A percentile compares a stretch with the other conserved stretches of the same genome.
Conservation (phyloP, 305 asterid species). For the Solanum hybrid region DNA sequence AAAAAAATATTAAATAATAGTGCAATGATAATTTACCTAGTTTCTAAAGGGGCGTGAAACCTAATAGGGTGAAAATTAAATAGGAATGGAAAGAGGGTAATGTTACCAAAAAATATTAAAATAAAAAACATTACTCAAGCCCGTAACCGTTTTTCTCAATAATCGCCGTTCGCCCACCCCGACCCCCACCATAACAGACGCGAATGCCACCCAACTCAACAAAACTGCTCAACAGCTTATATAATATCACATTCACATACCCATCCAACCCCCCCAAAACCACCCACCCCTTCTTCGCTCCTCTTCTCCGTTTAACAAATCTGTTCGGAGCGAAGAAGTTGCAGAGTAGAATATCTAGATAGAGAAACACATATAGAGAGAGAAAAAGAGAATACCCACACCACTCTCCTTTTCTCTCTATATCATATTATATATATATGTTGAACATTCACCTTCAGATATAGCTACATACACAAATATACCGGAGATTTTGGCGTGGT, state of each 20-base stretch:
- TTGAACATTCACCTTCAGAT: neutral
- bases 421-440: neutral
- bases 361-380: neutral
- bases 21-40: neutral
- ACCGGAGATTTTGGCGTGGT: neutral
- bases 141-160: constrained; percentile 12
- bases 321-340: neutral
- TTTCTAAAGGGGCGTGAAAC: neutral
- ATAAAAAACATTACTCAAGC: neutral
- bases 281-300: neutral
- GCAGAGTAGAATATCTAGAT: constrained; percentile 3
- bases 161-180: neutral
- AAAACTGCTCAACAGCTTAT: constrained; percentile 1
- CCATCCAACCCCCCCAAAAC: neutral
- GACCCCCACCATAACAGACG: constrained; percentile 14
- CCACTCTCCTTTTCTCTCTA: neutral
- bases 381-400: neutral
- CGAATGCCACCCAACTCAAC: constrained; percentile 47
- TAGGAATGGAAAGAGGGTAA: neutral
- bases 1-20: too few species aligned
- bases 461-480: neutral
- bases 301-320: neutral
- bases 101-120: neutral
- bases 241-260: neutral
- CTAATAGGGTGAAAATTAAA: too few species aligned